Conservation (phyloP, 176 grass and related monocot genomes). For the Ensete glaucum region DNA sequence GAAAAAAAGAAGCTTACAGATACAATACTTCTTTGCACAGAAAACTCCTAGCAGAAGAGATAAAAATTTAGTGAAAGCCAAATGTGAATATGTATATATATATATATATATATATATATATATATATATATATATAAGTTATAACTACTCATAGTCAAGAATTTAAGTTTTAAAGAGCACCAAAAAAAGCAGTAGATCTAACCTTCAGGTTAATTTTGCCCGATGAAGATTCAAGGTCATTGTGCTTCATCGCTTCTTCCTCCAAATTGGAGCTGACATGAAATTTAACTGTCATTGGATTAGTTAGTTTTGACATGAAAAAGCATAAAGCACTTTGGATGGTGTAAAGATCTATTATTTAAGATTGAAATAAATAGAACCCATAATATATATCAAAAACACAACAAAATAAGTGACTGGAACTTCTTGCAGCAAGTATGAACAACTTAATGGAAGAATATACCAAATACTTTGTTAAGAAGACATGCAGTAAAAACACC, state of each 20-base stretch:
- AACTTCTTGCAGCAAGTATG: not conserved
- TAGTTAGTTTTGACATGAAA: not conserved
- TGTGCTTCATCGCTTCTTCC: not conserved
- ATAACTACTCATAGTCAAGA: not conserved
- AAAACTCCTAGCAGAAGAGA: not conserved
- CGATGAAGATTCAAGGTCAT: slow-evolving; percentile 4
- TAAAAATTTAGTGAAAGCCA: not conserved
- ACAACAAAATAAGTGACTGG: not conserved
- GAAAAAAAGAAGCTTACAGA: not conserved
- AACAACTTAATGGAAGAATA: not conserved
- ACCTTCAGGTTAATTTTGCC: slow-evolving; percentile 2
- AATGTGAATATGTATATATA: not conserved
- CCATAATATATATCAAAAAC: not conserved
- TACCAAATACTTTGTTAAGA: not conserved
- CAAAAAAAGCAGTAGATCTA: not conserved
- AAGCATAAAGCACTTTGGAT: not conserved
- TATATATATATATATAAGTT: not conserved
- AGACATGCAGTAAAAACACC: not conserved
- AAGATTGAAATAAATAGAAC: not conserved
- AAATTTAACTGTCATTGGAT: slow-evolving; percentile 12
- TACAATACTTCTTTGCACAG: not conserved
- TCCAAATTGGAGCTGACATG: slow-evolving; percentile 17
- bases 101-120: not conserved
- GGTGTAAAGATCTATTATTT: not conserved
- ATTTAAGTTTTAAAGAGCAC: not conserved